phyloP scores from a whole-genome alignment of 2,329 filamentous ascomycete species.

The Aureobasidium sp. region DNA sequence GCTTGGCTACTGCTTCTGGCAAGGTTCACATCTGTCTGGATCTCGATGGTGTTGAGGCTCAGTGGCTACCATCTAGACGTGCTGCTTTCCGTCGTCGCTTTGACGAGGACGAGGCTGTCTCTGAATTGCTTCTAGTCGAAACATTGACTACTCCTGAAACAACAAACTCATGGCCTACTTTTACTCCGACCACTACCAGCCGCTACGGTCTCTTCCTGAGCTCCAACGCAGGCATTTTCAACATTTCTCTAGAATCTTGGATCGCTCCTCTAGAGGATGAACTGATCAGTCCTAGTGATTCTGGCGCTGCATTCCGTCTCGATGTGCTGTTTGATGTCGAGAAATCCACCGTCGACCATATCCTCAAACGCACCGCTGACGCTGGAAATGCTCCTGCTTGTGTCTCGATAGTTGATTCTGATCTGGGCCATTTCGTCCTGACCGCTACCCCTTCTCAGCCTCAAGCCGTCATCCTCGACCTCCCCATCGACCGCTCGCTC shows the following conservation, averaged over 20 bases:
- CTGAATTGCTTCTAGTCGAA: conserved; percentile 31
- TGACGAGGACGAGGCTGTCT: conserved; percentile 18
- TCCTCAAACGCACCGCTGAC: conserved; percentile 30
- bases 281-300: conserved; percentile 40
- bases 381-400: conserved; percentile 27
- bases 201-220: conserved; percentile 54
- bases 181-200: conserved; percentile 42
- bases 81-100: not conserved
- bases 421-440: conserved; percentile 50
- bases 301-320: conserved; percentile 49
- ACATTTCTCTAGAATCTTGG: conserved; percentile 50
- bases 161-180: conserved; percentile 39
- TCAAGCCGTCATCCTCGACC: conserved; percentile 44
- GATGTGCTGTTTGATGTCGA: conserved; percentile 46
- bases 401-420: conserved; percentile 47
- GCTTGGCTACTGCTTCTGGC: conserved; percentile 46
- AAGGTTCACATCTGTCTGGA: conserved; percentile 53
- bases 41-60: conserved; percentile 52
- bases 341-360: conserved; percentile 40
- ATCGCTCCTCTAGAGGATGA: conserved; percentile 48
- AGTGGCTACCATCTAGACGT: conserved; percentile 47
- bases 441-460: conserved; percentile 40
- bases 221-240: conserved; percentile 44
- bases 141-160: conserved; percentile 26
- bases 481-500: conserved; percentile 26